Base-by-base conservation (phyloP, 192 early-diverging fungal species). In the Coemansia sp. region DNA sequence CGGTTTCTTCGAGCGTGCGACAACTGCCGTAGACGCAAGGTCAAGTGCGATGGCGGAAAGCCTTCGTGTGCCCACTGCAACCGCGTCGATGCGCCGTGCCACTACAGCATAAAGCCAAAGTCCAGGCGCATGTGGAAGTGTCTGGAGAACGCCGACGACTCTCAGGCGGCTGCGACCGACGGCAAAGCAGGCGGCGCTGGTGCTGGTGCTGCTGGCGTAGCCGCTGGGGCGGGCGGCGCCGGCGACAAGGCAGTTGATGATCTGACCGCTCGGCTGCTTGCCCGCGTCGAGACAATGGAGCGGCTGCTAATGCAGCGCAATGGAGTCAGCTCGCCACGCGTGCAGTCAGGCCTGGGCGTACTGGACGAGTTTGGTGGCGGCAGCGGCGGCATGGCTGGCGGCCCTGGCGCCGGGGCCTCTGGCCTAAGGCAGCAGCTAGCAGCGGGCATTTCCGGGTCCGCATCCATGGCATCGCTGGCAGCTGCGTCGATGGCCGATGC, bases 21-120 rank as follows among this genome's bases (percentile, higher is more conserved):
- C 42, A 72, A 70, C 65, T 82, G 81, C 48, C 68, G 81, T 13
- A 52, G 68, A 28, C 75, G 75, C 68, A 82, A 82, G 35, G 72
- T 78, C 64, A 77, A 78, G 58, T 82, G 81, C 49, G 64, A 78
- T 27, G 81, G 81, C 20, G 65, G 55, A 4, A 69, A 73, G 48
- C 81, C 81, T 18, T 50, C 68, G 49, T 82, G 81, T 35, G 62
- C 60, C 20, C 71, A 74, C 62, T 82, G 81, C 53, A 62, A 47
- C 16, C 67, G 75, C 0, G 72, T 73, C 27, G 75, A 71, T 5
- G 69, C 62, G 1, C 60, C 74, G 16, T 82, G 81, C 47, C 74
- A 78, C 58, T 82, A 78, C 50, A 82, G 81, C 60, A 67, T 79
- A 45, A 79, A 79, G 67, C 76, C 76, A 14, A 79, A 79, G 61